Base-by-base conservation (phyloP, 768 basidiomycete species). In the Psilocybe subaeruginosa region DNA sequence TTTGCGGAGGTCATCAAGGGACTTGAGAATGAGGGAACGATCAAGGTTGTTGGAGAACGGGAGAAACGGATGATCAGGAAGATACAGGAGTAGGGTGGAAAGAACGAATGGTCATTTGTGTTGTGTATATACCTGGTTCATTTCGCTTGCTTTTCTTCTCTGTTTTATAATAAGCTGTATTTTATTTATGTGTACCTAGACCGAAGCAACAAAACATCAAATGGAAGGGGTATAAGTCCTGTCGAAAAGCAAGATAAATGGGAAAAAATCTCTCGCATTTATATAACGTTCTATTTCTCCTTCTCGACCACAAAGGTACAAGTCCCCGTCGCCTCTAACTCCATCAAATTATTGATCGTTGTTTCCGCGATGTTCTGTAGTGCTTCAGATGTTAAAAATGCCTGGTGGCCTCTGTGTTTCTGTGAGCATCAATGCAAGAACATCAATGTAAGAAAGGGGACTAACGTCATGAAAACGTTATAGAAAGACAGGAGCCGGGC, bases 41-140 rank as follows among this genome's bases (percentile, higher is more conserved):
- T 98, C 55, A 95, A 91, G 71, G 88, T 97, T 4, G 82, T 92
- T 6, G 96, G 96, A 0, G 93, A 96, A 71, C 82, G 92, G 58
- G 94, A 97, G 37, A 87, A 81, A 77, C 83, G 95, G 70, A 88
- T 84, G 72, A 93, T 98, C 70, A 79, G 88, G 59, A 82, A 78
- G 64, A 87, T 89, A 31, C 89, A 90, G 17, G 54, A 19, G 29
- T 60, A 54, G 33, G 50, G 29, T 51, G 47, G 47, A 49, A 23
- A n/a, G 14, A 35, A 35, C n/a, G 33, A 19, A 35, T 23, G 3
- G 31, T 37, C n/a, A 16, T 54, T 31, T 54, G 7, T 30, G 23
- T 53, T 37, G 9, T 54, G 16, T 60, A 12, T 60, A 33, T 33
- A 50, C 43, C 52, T 60, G n/a, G 3, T 35, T 60, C 37, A 41